These are phyloP conservation scores for Paramecium sexaurelia DNA, from an alignment of 73 alveolate species.

Conservation along the genomic window DNA sequence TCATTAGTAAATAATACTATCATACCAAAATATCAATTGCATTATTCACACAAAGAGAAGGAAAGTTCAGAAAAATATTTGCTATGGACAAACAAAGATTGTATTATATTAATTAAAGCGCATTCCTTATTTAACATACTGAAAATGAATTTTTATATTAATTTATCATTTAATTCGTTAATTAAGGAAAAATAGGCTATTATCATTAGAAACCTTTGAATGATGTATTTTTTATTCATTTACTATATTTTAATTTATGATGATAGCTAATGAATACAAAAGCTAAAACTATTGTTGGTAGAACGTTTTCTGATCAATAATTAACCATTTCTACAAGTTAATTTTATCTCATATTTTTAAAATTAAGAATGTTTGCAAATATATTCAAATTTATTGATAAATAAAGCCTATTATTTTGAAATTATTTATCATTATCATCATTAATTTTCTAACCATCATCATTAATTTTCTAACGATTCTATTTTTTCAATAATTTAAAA, in stretches of 20 bases:
- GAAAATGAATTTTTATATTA: not conserved
- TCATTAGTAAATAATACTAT: no score
- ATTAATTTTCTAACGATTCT: no score
- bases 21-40: no score
- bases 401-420: no score
- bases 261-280: not conserved
- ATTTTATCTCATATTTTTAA: no score
- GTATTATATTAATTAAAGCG: not conserved
- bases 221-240: not conserved
- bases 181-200: conserved; percentile 12
- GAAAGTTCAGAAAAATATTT: not conserved
- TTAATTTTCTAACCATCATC: no score
- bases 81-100: not conserved
- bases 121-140: not conserved
- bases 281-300: not conserved
- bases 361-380: no score
- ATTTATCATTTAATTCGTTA: not conserved
- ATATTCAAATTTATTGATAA: no score
- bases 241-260: not conserved
- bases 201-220: not conserved
- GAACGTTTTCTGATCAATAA: not conserved
- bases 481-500: no score
- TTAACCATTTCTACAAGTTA: not conserved
- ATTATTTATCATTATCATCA: no score
- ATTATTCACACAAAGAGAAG: not conserved